phyloP scores from a whole-genome alignment of 106 monocot genomes.

The Xerophyta viscosa region DNA sequence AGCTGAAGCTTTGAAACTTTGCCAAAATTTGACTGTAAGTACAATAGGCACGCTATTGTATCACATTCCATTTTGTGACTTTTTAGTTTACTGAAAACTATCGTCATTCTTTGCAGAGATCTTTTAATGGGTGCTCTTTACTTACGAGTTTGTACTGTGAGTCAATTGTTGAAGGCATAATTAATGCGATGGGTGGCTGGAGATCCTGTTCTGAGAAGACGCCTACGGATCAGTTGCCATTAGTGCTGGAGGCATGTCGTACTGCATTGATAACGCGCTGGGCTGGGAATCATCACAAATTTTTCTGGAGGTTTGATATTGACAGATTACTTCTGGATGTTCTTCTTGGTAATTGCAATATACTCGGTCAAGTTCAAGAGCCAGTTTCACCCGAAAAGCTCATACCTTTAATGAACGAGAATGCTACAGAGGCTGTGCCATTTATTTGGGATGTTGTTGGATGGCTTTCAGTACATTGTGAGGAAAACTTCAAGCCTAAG shows the following conservation, averaged over 20 bases:
- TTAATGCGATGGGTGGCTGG: constrained; percentile 47
- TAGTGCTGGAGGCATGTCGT: constrained; percentile 58
- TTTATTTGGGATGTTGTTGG: constrained; percentile 75
- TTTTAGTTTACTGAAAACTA: neutral
- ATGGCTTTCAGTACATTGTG: constrained; percentile 41
- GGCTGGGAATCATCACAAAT: constrained; percentile 64
- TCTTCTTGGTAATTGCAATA: constrained; percentile 35
- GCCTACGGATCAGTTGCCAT: constrained; percentile 32
- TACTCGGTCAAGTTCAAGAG: constrained; percentile 1
- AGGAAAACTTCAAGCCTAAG: constrained; percentile 30
- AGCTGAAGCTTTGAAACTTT: constrained; percentile 49
- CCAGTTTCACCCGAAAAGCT: constrained; percentile 20
- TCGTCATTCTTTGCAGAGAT: constrained; percentile 40
- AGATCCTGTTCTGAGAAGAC: constrained; percentile 24
- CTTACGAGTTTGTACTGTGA: constrained; percentile 33
- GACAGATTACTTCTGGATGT: constrained; percentile 45
- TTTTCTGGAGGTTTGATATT: constrained; percentile 62
- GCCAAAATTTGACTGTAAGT: constrained; percentile 46
- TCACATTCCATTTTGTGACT: neutral
- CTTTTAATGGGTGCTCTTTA: constrained; percentile 36
- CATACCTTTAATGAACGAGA: constrained; percentile 28
- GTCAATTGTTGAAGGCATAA: constrained; percentile 49
- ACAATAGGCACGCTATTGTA: neutral
- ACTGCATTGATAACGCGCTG: constrained; percentile 44
- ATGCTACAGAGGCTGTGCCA: constrained; percentile 17